Conservation (phyloP, 1,284 basidiomycete species). For the Erythrobasidium hasegawianum region DNA sequence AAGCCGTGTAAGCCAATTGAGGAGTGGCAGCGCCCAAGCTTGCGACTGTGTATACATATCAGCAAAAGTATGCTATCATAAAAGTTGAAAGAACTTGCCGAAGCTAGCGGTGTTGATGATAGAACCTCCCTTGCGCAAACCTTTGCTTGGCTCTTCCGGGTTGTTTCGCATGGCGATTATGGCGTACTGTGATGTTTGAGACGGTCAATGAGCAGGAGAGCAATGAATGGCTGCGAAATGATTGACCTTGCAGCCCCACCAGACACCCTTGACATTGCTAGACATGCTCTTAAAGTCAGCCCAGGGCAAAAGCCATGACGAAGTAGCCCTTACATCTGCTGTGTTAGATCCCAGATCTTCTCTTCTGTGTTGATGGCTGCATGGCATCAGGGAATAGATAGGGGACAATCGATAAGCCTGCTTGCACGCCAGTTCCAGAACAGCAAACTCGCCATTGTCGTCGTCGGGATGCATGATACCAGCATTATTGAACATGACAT, state of each 20-base stretch:
- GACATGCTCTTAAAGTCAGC: no score
- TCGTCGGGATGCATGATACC: slow-evolving; percentile 33
- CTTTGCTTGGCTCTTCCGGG: slow-evolving; percentile 71
- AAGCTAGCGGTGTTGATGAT: slow-evolving; percentile 98
- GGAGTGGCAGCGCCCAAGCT: slow-evolving; percentile 27
- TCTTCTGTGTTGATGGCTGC: slow-evolving; percentile 87
- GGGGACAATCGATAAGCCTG: background rate
- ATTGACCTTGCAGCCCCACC: slow-evolving; percentile 78
- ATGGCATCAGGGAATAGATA: no score
- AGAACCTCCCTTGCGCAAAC: slow-evolving; percentile 76
- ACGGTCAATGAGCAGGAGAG: background rate
- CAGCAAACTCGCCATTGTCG: slow-evolving; percentile 24
- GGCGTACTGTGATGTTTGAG: slow-evolving; percentile 68
- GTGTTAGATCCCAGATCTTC: slow-evolving; percentile 68
- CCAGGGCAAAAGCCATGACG: no score
- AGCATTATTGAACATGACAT: slow-evolving; percentile 65
- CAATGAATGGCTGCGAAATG: no score
- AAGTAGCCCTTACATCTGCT: slow-evolving; percentile 26
- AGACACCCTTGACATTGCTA: slow-evolving; percentile 93
- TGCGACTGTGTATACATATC: slow-evolving; percentile 15
- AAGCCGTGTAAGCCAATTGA: slow-evolving; percentile 61
- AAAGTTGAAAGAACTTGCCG: no score
- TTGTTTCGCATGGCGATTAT: slow-evolving; percentile 93
- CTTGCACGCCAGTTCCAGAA: background rate
- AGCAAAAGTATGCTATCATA: no score